These are phyloP conservation scores for Apophysomyces ossiformis DNA, from an alignment of 371 early-diverging fungal species.

Conservation along the genomic window DNA sequence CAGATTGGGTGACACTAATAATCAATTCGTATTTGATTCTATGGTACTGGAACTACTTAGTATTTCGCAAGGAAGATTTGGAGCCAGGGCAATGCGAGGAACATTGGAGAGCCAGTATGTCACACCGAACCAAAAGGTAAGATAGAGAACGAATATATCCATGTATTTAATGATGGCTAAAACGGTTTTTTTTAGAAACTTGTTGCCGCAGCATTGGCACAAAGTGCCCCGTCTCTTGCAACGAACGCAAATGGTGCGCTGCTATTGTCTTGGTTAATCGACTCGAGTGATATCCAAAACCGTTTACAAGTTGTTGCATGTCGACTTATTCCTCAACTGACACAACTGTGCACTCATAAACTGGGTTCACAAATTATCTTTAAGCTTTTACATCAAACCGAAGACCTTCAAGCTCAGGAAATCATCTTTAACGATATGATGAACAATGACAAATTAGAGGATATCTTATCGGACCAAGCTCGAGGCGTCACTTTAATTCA, in stretches of 20 bases:
- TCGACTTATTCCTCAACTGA: conserved; percentile 74
- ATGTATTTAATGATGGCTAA: no score
- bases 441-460: conserved; percentile 18
- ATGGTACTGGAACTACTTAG: conserved; percentile 74
- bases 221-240: conserved; percentile 76
- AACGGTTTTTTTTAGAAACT: conserved; percentile 60
- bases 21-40: conserved; percentile 87
- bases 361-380: conserved; percentile 85
- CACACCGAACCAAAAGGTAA: conserved; percentile 44
- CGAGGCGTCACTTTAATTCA: conserved; percentile 46
- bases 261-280: conserved; percentile 93
- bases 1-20: conserved; percentile 64
- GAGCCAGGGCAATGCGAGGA: conserved; percentile 86
- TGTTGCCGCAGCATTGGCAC: conserved; percentile 85
- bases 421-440: conserved; percentile 23
- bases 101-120: conserved; percentile 79
- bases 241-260: conserved; percentile 93
- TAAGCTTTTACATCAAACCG: conserved; percentile 87
- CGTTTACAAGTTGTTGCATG: conserved; percentile 61
- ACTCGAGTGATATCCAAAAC: conserved; percentile 80
- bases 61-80: conserved; percentile 84
- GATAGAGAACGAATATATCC: neutral
- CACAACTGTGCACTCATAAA: conserved; percentile 87
- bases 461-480: conserved; percentile 41
- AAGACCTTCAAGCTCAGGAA: conserved; percentile 57